Percentiles rank a stretch among this genome's conserved stretches.
Conservation (phyloP, 2,329 filamentous ascomycete species). For the Fusarium nodosum region DNA sequence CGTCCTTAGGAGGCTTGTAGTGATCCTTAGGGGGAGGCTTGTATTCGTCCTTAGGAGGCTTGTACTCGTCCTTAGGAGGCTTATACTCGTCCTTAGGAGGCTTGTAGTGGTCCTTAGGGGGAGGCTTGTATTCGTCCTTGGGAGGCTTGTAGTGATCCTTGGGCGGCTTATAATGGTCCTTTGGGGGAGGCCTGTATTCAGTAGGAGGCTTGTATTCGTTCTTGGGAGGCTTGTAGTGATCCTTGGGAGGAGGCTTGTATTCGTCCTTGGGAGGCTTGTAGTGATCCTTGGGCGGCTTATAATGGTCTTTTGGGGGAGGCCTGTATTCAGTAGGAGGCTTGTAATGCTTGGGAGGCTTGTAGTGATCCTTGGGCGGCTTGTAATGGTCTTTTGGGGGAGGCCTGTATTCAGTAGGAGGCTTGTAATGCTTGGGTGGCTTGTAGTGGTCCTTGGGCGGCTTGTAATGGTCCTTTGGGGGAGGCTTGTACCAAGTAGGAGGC, state of each 20-base stretch:
- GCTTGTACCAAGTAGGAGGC: neutral
- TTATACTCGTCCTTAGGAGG: accelerated
- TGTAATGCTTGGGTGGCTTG: neutral
- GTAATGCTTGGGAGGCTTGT: too few relatives aligned
- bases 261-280: neutral
- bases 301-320: neutral
- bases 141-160: neutral
- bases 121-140: neutral
- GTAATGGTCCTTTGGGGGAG: neutral
- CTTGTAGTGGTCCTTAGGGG: too few relatives aligned
- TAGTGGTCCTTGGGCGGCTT: neutral
- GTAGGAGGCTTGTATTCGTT: neutral
- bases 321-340: neutral
- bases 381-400: neutral
- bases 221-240: too few relatives aligned
- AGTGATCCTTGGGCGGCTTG: neutral
- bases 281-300: too few relatives aligned
- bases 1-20: neutral
- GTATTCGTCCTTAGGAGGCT: too few relatives aligned
- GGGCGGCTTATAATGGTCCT: neutral
- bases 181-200: neutral
- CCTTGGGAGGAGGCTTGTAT: too few relatives aligned
- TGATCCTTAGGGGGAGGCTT: too few relatives aligned
- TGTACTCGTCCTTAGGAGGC: neutral
- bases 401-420: neutral